Evolutionary conservation across 192 early-diverging fungal species (phyloP), one percentile per base, ranked within the genome.

Genomic region (Thamnidium elegans): DNA sequence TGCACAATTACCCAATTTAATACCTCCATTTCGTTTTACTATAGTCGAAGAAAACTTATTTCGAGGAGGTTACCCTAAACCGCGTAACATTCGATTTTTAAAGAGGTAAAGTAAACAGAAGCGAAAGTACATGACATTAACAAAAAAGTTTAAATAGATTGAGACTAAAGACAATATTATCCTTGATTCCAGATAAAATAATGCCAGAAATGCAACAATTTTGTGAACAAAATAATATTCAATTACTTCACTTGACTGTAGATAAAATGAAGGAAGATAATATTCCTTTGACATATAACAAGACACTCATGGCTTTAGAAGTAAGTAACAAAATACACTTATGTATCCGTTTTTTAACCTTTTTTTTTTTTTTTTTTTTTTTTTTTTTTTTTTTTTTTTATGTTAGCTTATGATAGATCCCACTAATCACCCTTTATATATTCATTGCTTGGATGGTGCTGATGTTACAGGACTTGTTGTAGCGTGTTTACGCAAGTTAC

Each of bases 361-460:
- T n/a, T n/a, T n/a, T n/a, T n/a, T 50, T 19, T 58, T 15, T 55
- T 48, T 20, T 50, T 19, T 58, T 15, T 55, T 48, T 20, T 50
- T 19, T 58, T 15, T 55, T 48, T 20, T n/a, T n/a, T n/a, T n/a
- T n/a, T 69, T 50, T 19, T 58, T 15, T 55, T 48, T 20, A 31
- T 72, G 3, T 36, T 60, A 87, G 76, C 80, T 93, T 3, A 75
- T 97, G 19, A 89, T 92, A 11, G 89, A 96, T 62, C 83, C 86
- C 2, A 42, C 60, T 1, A 86, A 88, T 54, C 66, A 81, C 46
- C 96, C 95, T 0, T 62, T 95, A 21, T 97, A 90, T 68, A 62
- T 99, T 4, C 96, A 99, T 71, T 97, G 95, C 66, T 72, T 93
- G 31, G 92, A 97, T 68, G 95, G 95, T 10, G 85, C 90, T 2